Evolutionary conservation across 2,329 filamentous ascomycete genomes (phyloP).

Genomic region (Aspergillus unguis): DNA sequence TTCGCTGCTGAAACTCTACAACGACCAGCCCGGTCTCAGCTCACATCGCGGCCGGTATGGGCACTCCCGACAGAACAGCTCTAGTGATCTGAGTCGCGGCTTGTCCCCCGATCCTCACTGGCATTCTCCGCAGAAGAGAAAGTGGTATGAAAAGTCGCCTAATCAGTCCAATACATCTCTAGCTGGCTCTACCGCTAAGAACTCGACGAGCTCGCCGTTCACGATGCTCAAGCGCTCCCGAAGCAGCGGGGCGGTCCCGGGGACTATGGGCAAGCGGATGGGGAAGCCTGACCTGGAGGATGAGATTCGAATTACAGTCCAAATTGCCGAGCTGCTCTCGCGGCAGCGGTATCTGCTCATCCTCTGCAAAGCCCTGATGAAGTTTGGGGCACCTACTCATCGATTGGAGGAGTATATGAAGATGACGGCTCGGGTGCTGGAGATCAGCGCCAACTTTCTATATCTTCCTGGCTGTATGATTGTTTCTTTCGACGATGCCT

Average conservation of each 20-base stretch:
- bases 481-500: constrained; percentile 70
- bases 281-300: constrained; percentile 41
- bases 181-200: constrained; percentile 27
- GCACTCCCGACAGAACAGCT: constrained; percentile 31
- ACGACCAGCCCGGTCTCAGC: constrained; percentile 45
- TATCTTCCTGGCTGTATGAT: constrained; percentile 96
- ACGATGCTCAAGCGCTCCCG: constrained; percentile 35
- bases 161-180: constrained; percentile 36
- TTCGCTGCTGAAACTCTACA: constrained; percentile 67
- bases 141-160: constrained; percentile 42
- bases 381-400: constrained; percentile 88
- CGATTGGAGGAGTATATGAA: constrained; percentile 87
- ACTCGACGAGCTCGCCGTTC: constrained; percentile 28
- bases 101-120: constrained; percentile 33
- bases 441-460: constrained; percentile 85
- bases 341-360: constrained; percentile 82
- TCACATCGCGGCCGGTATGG: constrained; percentile 27
- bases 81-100: constrained; percentile 30
- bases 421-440: constrained; percentile 82
- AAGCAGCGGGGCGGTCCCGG: constrained; percentile 33
- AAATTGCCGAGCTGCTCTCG: constrained; percentile 67
- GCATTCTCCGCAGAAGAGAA: constrained; percentile 28
- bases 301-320: constrained; percentile 59
- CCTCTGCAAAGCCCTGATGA: constrained; percentile 84
- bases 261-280: constrained; percentile 25